A percentile compares a stretch with the other conserved stretches of the same genome.
These are phyloP conservation scores for Phaeotremella skinneri DNA, from an alignment of 768 basidiomycete genomes.

Conservation along the genomic window DNA sequence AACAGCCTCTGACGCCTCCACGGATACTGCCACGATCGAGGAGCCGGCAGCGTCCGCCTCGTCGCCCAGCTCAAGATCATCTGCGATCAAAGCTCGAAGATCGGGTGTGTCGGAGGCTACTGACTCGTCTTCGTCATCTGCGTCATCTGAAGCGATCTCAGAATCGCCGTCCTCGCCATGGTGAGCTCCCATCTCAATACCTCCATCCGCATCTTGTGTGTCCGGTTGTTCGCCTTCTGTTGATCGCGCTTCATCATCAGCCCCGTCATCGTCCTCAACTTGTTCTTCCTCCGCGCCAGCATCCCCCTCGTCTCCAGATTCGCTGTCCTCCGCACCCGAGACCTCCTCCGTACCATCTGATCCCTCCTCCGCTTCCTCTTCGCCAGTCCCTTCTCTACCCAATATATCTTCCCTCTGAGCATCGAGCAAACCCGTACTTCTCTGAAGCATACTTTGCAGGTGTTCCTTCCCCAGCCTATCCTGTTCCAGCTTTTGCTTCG, in stretches of 20 bases:
- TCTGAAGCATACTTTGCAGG: slow-evolving; percentile 82
- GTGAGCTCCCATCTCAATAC: slow-evolving; percentile 14
- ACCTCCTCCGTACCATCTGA: not conserved
- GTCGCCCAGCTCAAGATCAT: slow-evolving; percentile 7
- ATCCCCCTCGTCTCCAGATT: slow-evolving; percentile 16
- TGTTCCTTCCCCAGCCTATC: slow-evolving; percentile 75
- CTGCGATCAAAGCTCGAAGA: slow-evolving; percentile 7
- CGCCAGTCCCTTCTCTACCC: slow-evolving; percentile 44
- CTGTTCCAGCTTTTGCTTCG: slow-evolving; percentile 70
- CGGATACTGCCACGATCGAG: not conserved
- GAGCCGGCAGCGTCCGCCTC: not conserved
- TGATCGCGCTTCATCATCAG: not conserved
- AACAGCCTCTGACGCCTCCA: not conserved
- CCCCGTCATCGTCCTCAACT: not conserved
- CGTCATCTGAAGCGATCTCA: slow-evolving; percentile 22
- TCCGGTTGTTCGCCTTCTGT: no score
- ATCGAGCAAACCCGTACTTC: slow-evolving; percentile 80
- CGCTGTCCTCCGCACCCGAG: slow-evolving; percentile 16
- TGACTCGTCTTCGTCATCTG: slow-evolving; percentile 16
- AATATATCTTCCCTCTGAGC: slow-evolving; percentile 73
- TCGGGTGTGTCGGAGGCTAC: slow-evolving; percentile 9
- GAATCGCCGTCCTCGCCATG: slow-evolving; percentile 13
- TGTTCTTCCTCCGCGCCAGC: slow-evolving; percentile 47
- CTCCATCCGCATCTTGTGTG: slow-evolving; percentile 8
- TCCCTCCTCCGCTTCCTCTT: slow-evolving; percentile 18